Percentiles rank a stretch among this genome's conserved stretches.
Evolutionary conservation across 164 flowering plant species (phyloP).

Genomic region (Aristolochia contorta): DNA sequence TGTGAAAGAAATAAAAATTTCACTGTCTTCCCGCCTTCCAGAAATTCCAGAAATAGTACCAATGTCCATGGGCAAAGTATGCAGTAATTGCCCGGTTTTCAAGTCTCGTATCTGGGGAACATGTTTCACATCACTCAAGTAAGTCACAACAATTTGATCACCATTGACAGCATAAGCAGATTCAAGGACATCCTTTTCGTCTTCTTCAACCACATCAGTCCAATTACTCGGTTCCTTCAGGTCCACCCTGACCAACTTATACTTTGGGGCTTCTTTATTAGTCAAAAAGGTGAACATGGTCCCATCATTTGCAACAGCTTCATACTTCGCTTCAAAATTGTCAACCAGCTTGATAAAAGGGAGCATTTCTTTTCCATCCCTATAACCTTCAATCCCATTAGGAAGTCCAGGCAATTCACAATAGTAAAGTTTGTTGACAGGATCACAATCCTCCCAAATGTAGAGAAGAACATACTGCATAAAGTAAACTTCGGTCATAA

Average conservation of each 20-base stretch:
- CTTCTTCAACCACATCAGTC: slow-evolving; percentile 63
- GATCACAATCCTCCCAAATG: slow-evolving; percentile 63
- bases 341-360: slow-evolving; percentile 88
- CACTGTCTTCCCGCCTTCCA: slow-evolving; percentile 57
- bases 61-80: slow-evolving; percentile 76
- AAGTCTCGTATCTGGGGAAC: slow-evolving; percentile 80
- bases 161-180: slow-evolving; percentile 68
- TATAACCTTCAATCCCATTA: slow-evolving; percentile 63
- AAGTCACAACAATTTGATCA: slow-evolving; percentile 63
- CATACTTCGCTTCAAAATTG: slow-evolving; percentile 69
- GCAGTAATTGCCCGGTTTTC: slow-evolving; percentile 63
- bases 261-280: slow-evolving; percentile 87
- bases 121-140: slow-evolving; percentile 86
- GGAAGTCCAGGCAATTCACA: slow-evolving; percentile 68
- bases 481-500: background rate
- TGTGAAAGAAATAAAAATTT: slow-evolving; percentile 61
- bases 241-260: slow-evolving; percentile 83
- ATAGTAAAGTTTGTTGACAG: slow-evolving; percentile 86
- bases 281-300: slow-evolving; percentile 76
- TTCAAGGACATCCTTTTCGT: slow-evolving; percentile 77
- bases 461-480: slow-evolving; percentile 69
- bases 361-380: slow-evolving; percentile 36
- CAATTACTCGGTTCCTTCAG: slow-evolving; percentile 63
- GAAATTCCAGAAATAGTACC: slow-evolving; percentile 66
- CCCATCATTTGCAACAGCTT: slow-evolving; percentile 69